phyloP scores from a whole-genome alignment of 139 green algal species.

The Chlorella sp. region DNA sequence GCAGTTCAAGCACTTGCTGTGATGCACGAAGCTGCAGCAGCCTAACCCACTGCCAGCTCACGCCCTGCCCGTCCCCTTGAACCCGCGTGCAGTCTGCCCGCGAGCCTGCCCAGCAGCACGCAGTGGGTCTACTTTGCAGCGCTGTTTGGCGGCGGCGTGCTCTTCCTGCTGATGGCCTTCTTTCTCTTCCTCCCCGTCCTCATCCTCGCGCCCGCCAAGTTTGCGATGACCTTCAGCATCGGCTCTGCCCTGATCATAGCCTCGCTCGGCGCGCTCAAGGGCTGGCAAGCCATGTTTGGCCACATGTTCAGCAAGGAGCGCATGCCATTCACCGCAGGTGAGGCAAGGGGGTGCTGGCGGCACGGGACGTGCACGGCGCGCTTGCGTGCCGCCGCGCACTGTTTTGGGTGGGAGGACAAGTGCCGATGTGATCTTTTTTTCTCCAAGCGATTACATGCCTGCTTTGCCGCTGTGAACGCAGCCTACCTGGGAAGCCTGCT shows the following conservation, averaged over 20 bases:
- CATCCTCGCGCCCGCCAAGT: slow-evolving; percentile 92
- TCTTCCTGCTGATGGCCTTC: slow-evolving; percentile 89
- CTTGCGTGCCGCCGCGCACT: neutral
- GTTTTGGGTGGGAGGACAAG: too few relatives aligned
- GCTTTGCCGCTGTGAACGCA: slow-evolving; percentile 25
- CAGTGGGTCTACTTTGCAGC: slow-evolving; percentile 64
- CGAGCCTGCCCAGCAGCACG: slow-evolving; percentile 40
- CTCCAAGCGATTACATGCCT: neutral
- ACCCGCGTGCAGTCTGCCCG: too few relatives aligned
- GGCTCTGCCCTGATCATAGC: slow-evolving; percentile 81
- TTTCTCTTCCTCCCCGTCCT: slow-evolving; percentile 90
- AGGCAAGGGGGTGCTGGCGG: neutral
- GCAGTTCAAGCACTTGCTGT: too few relatives aligned
- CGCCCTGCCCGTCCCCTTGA: too few relatives aligned
- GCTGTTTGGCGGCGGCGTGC: slow-evolving; percentile 61
- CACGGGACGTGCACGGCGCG: neutral
- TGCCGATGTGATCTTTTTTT: neutral
- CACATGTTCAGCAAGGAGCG: slow-evolving; percentile 87
- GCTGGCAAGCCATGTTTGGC: slow-evolving; percentile 78
- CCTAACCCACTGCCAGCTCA: too few relatives aligned
- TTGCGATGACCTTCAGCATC: slow-evolving; percentile 90
- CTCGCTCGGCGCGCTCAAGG: slow-evolving; percentile 77
- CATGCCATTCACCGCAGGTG: slow-evolving; percentile 73
- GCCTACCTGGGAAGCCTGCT: slow-evolving; percentile 80
- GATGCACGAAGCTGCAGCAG: too few relatives aligned